These are phyloP conservation scores for Rhizophagus sp. DNA, from an alignment of 192 early-diverging fungal species.

Conservation along the genomic window DNA sequence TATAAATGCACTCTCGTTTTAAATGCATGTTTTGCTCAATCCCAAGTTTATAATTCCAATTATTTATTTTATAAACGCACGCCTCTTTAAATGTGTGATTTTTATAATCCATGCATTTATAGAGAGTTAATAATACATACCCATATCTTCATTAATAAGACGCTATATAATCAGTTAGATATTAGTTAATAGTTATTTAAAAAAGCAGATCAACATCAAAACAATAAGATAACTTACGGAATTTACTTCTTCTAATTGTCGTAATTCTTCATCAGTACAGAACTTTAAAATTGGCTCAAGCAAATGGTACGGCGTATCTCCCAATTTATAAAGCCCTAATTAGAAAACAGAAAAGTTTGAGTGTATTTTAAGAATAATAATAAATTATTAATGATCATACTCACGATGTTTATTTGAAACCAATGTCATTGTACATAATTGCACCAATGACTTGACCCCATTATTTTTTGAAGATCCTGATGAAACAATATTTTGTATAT, in stretches of 20 bases:
- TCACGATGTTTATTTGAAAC: neutral
- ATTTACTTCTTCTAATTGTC: neutral
- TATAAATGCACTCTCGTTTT: too few relatives aligned
- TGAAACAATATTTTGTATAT: neutral
- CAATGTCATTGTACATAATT: neutral
- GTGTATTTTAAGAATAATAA: neutral
- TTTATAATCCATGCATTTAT: too few relatives aligned
- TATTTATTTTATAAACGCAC: too few relatives aligned
- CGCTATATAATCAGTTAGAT: neutral
- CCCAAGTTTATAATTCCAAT: too few relatives aligned
- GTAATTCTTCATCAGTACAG: neutral
- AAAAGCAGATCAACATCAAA: neutral
- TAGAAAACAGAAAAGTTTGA: neutral
- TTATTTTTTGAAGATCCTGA: neutral
- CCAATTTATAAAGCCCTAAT: neutral
- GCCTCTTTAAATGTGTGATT: too few relatives aligned
- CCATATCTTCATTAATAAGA: neutral
- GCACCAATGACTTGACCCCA: neutral
- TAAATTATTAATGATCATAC: neutral
- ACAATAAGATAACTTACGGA: neutral
- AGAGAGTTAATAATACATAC: neutral
- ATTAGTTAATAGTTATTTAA: neutral
- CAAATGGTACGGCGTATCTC: neutral
- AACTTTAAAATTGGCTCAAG: neutral
- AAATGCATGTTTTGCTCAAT: too few relatives aligned